Evolutionary conservation across 108 stramenopile genomes (phyloP).

Genomic region (Conticribra weissflogii): DNA sequence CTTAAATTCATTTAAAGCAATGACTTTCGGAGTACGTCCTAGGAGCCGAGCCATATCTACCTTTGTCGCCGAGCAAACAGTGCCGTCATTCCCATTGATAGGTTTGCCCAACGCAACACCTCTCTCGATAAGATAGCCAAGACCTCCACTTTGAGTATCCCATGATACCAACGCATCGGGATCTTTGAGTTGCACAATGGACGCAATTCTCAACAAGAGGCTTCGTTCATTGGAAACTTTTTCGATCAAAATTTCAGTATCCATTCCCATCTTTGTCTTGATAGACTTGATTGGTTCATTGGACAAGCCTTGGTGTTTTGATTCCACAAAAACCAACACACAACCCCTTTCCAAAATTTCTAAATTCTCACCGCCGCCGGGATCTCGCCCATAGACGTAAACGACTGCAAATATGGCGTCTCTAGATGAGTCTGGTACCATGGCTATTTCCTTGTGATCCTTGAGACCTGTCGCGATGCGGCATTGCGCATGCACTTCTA

Average conservation of each 20-base stretch:
- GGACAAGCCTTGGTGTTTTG: conserved; percentile 32
- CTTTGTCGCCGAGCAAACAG: conserved; percentile 10
- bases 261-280: conserved; percentile 51
- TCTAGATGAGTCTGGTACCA: conserved; percentile 74
- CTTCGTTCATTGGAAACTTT: conserved; percentile 59
- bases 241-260: conserved; percentile 55
- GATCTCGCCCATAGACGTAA: conserved; percentile 75
- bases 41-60: conserved; percentile 82
- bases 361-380: conserved; percentile 82
- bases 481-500: conserved; percentile 90
- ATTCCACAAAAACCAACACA: conserved; percentile 63
- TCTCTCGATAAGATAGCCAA: conserved; percentile 86
- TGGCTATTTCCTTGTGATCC: conserved; percentile 76
- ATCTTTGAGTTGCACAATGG: conserved; percentile 72
- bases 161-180: conserved; percentile 86
- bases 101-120: conserved; percentile 56
- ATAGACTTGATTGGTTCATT: neutral
- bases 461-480: conserved; percentile 60
- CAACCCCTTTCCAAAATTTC: conserved; percentile 72
- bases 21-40: conserved; percentile 66
- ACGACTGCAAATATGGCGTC: conserved; percentile 76
- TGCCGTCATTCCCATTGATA: conserved; percentile 24
- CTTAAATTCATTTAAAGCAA: neutral
- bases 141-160: conserved; percentile 85
- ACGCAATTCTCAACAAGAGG: conserved; percentile 68